Conservation (phyloP, 2,329 filamentous ascomycete species). For the Alternaria triticimaculans region DNA sequence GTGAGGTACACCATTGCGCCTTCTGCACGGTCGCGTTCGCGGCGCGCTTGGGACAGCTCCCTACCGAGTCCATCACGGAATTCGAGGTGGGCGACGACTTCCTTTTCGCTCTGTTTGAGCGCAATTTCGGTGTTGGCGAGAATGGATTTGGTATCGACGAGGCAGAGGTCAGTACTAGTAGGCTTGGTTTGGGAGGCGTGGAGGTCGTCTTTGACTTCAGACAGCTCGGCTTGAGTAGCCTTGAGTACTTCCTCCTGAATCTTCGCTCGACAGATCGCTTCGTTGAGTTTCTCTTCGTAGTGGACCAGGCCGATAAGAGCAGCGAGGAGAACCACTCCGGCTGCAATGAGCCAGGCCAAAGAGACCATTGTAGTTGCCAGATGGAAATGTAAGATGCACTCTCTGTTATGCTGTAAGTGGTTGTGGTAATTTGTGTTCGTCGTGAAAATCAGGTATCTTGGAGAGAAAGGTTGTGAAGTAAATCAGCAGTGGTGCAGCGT, state of each 20-base stretch:
- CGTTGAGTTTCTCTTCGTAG: not conserved
- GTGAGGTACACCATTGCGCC: not conserved
- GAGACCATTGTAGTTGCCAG: not conserved
- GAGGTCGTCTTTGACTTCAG: not conserved
- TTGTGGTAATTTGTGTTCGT: not conserved
- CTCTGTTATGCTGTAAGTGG: not conserved
- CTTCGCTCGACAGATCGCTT: not conserved
- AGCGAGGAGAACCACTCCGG: not conserved
- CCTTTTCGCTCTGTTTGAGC: not conserved
- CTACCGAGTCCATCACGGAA: not conserved
- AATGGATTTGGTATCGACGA: not conserved
- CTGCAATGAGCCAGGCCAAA: not conserved
- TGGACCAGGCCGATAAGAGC: not conserved
- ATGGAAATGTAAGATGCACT: not conserved
- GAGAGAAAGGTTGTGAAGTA: not conserved
- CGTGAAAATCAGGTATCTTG: not conserved
- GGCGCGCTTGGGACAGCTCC: not conserved
- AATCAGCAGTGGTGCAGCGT: not conserved
- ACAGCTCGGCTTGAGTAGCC: not conserved
- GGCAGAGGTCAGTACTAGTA: not conserved
- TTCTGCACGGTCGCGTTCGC: not conserved
- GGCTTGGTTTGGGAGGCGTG: not conserved
- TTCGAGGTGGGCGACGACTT: not conserved
- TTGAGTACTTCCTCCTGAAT: not conserved
- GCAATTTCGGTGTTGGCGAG: not conserved